phyloP scores from a whole-genome alignment of 2,329 filamentous ascomycete genomes.

The Claviceps maximensis region DNA sequence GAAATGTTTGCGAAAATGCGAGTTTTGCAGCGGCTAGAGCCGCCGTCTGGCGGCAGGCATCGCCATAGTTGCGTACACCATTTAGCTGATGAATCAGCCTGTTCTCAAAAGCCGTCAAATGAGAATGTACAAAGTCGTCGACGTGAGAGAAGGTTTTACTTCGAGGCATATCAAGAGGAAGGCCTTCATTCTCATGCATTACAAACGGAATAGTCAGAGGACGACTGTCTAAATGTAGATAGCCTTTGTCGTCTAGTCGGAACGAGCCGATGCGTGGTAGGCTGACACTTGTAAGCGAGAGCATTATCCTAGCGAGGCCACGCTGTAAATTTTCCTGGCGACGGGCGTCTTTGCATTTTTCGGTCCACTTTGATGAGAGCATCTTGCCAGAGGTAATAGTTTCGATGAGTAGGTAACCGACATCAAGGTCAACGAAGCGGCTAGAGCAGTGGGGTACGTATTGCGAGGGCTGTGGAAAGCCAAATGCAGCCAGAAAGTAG shows the following conservation, averaged over 20 bases:
- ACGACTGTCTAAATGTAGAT: slow-evolving; percentile 15
- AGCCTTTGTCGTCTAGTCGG: slow-evolving; percentile 16
- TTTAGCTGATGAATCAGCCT: background rate
- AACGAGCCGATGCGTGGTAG: slow-evolving; percentile 17
- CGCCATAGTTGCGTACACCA: background rate
- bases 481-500: background rate
- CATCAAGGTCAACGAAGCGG: slow-evolving; percentile 6
- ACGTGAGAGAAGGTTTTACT: background rate
- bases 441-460: slow-evolving; percentile 6
- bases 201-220: background rate
- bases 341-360: background rate
- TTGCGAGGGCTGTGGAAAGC: slow-evolving; percentile 7
- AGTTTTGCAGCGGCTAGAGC: background rate
- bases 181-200: background rate
- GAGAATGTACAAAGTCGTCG: background rate
- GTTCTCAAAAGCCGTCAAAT: background rate
- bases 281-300: slow-evolving; percentile 17
- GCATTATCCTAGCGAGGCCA: slow-evolving; percentile 16
- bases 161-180: background rate
- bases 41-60: background rate
- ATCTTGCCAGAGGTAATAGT: slow-evolving; percentile 4
- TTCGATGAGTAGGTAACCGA: slow-evolving; percentile 12
- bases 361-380: background rate
- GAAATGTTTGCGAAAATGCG: background rate
- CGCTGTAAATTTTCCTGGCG: slow-evolving; percentile 16